phyloP scores from a whole-genome alignment of 2,329 filamentous ascomycete species.

The Pseudopyricularia cyperi region DNA sequence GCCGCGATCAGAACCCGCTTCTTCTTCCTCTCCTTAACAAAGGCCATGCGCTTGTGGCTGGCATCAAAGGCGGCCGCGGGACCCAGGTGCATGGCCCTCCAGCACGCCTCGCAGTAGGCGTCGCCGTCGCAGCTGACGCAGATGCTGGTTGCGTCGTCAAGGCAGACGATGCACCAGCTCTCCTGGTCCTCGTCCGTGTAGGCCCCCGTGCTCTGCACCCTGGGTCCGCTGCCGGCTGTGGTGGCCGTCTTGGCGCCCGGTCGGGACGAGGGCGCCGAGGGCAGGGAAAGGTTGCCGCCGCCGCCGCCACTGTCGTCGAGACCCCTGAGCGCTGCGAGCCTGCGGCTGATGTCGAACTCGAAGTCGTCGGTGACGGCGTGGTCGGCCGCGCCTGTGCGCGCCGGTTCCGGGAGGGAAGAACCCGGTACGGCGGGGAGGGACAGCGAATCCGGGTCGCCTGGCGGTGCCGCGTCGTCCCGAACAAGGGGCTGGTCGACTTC shows the following conservation, averaged over 20 bases:
- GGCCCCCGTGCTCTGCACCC: conserved; percentile 23
- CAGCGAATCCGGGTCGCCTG: conserved; percentile 12
- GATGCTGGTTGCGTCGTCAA: conserved; percentile 60
- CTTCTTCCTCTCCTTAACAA: background rate
- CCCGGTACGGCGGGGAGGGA: conserved; percentile 34
- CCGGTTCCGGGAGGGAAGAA: conserved; percentile 23
- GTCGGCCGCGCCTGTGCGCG: conserved; percentile 6
- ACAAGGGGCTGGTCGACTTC: background rate
- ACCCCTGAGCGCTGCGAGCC: conserved; percentile 37
- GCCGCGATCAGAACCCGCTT: background rate
- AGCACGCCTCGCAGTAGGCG: conserved; percentile 66
- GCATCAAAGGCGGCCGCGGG: conserved; percentile 59
- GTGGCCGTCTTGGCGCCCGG: conserved; percentile 25
- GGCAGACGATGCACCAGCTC: conserved; percentile 72
- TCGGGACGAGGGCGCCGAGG: conserved; percentile 35
- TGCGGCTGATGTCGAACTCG: conserved; percentile 33
- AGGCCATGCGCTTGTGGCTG: conserved; percentile 14
- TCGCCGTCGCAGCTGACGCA: conserved; percentile 62
- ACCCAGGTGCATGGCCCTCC: conserved; percentile 67
- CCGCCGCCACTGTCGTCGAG: conserved; percentile 11
- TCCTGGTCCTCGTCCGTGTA: conserved; percentile 60
- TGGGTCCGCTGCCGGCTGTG: conserved; percentile 4
- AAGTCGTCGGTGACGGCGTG: conserved; percentile 16
- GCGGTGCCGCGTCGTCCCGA: background rate
- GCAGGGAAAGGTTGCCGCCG: conserved; percentile 25